Evolutionary conservation across 495 filamentous ascomycete genomes (phyloP).

Genomic region (Sordaria brevicollis): DNA sequence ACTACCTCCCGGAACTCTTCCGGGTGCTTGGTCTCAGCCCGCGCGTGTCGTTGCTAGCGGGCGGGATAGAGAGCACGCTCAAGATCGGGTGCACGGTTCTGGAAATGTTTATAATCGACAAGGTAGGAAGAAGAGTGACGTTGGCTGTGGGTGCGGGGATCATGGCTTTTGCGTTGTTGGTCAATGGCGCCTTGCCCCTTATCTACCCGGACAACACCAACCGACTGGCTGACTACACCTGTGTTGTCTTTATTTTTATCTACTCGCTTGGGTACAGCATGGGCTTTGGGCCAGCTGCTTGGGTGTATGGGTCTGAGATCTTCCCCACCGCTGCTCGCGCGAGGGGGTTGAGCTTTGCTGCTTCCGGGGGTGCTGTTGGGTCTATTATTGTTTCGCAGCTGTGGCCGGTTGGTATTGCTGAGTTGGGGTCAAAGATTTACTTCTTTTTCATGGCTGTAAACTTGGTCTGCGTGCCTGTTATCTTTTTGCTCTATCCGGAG

Average conservation of each 20-base stretch:
- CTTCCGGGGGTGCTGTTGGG: conserved; percentile 38
- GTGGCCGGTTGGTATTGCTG: conserved; percentile 43
- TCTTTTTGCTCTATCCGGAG: conserved; percentile 42
- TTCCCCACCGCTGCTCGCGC: conserved; percentile 43
- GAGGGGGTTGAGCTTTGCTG: conserved; percentile 40
- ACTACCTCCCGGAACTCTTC: conserved; percentile 42
- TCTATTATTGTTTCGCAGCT: conserved; percentile 40
- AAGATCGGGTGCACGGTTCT: conserved; percentile 41
- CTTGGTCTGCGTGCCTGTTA: conserved; percentile 36
- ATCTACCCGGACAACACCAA: conserved; percentile 42
- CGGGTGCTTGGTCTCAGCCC: conserved; percentile 33
- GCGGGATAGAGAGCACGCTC: conserved; percentile 40
- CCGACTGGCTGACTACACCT: conserved; percentile 36
- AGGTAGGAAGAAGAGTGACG: conserved; percentile 32
- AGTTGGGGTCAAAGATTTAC: conserved; percentile 45
- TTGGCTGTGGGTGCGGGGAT: conserved; percentile 31
- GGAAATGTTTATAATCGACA: conserved; percentile 42
- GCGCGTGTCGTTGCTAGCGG: conserved; percentile 34
- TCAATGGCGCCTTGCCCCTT: conserved; percentile 42
- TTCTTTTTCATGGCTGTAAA: conserved; percentile 50
- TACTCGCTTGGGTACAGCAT: conserved; percentile 47
- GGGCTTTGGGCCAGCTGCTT: conserved; percentile 45
- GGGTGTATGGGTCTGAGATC: conserved; percentile 51
- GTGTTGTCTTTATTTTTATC: conserved; percentile 47
- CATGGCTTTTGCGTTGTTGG: conserved; percentile 39